phyloP scores from a whole-genome alignment of 768 basidiomycete species.

The Pulveroboletus frians region DNA sequence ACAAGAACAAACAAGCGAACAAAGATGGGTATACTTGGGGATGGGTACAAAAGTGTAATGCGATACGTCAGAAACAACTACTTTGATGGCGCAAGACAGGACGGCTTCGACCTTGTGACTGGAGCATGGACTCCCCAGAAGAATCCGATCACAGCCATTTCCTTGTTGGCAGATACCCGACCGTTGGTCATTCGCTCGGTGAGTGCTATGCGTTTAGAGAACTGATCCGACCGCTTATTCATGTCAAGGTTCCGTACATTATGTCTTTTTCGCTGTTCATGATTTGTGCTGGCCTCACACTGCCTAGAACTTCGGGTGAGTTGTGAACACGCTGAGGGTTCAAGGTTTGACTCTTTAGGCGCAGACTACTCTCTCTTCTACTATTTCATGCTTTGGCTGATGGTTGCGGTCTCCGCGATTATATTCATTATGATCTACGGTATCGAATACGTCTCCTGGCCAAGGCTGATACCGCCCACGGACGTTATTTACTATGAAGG shows the following conservation, averaged over 20 bases:
- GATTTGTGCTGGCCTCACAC: slow-evolving; percentile 78
- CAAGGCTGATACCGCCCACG: slow-evolving; percentile 71
- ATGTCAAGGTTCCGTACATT: slow-evolving; percentile 72
- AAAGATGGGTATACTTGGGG: slow-evolving; percentile 70
- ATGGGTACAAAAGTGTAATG: slow-evolving; percentile 77
- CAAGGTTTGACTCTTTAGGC: slow-evolving; percentile 1
- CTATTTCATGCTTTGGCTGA: slow-evolving; percentile 79
- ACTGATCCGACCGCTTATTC: slow-evolving; percentile 1
- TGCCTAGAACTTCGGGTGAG: slow-evolving; percentile 85
- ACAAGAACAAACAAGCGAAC: slow-evolving; percentile 91
- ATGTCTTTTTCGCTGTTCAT: slow-evolving; percentile 80
- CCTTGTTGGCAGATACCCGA: slow-evolving; percentile 70
- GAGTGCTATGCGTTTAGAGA: slow-evolving; percentile 27
- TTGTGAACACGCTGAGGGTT: slow-evolving; percentile 8
- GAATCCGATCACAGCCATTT: slow-evolving; percentile 62
- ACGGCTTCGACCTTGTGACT: slow-evolving; percentile 92
- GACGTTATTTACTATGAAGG: slow-evolving; percentile 86
- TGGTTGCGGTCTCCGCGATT: slow-evolving; percentile 55
- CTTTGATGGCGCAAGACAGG: slow-evolving; percentile 90
- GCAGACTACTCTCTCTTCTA: slow-evolving; percentile 81
- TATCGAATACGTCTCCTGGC: slow-evolving; percentile 94
- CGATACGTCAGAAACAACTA: slow-evolving; percentile 96
- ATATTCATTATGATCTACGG: slow-evolving; percentile 80
- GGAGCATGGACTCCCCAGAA: slow-evolving; percentile 86
- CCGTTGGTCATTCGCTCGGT: slow-evolving; percentile 85